Base-by-base conservation (phyloP, 2,329 filamentous ascomycete genomes). In the Fusarium armeniacum region DNA sequence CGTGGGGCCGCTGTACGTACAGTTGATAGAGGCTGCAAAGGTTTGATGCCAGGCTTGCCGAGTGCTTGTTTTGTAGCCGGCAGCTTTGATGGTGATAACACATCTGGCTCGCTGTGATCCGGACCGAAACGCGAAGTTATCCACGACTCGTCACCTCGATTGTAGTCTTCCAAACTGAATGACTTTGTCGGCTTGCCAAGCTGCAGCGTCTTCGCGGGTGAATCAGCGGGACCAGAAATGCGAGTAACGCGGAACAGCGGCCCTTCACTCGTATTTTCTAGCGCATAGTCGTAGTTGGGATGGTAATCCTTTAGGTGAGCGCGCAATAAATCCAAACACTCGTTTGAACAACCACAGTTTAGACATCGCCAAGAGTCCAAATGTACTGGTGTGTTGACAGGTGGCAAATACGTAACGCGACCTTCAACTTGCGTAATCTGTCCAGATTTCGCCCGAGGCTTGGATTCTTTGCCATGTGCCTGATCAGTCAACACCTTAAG, bases 401-500 rank as follows among this genome's bases (percentile, higher is more conserved):
- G 83, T 43, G 83, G 74, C 47, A 79, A 76, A 73, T 83, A 89
- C 46, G 78, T 81, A 55, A 88, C 82, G 65, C 75, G 80, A 71
- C 80, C 83, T 69, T 82, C 82, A 58, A 77, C 78, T 38, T 65
- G 61, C 26, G 65, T 72, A 63, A 59, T 49, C 51, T 76, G 67
- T 58, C 73, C 58, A 64, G 64, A 67, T 62, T 75, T 70, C 60
- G 73, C 63, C 58, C 72, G 73, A 73, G 81, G 81, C 66, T 83
- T 85, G 65, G 81, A 82, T 44, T 84, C 83, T 69, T 82, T 85
- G 6, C 87, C 86, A 53, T 86, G 82, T 8, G 86, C 86, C 70
- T 86, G 85, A 70, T 87, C 86, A 75, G 84, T 89, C 18, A 90
- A 78, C 15, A 84, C 80, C 73, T 88, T 89, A 38, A 90, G 76